A percentile compares a stretch with the other conserved stretches of the same genome.
Conservation (phyloP, 148 eudicot species). For the Polygonum maritimum region DNA sequence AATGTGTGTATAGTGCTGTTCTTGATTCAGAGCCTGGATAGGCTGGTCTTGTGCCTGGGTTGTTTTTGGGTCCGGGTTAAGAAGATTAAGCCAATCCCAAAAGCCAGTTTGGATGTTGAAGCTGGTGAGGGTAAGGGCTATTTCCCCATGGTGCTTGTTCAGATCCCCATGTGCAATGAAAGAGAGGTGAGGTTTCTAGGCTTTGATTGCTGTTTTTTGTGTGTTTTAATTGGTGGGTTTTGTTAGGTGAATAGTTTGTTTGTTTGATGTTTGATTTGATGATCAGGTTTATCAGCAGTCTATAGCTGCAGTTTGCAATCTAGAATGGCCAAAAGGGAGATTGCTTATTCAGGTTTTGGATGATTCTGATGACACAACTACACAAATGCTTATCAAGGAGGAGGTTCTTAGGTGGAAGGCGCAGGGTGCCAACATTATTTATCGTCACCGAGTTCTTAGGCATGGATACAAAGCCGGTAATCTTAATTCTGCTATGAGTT, state of each 20-base stretch:
- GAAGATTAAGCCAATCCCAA: slow-evolving; percentile 33
- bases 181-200: slow-evolving; percentile 5
- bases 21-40: slow-evolving; percentile 36
- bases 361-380: slow-evolving; percentile 14
- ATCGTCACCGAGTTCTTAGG: slow-evolving; percentile 20
- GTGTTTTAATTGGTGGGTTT: neutral
- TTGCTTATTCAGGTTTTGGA: slow-evolving; percentile 12
- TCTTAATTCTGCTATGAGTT: slow-evolving; percentile 28
- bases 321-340: slow-evolving; percentile 12
- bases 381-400: slow-evolving; percentile 22
- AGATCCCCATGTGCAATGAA: slow-evolving; percentile 18
- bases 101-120: slow-evolving; percentile 11
- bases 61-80: slow-evolving; percentile 34
- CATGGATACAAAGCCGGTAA: slow-evolving; percentile 29
- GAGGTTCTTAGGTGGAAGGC: slow-evolving; percentile 22
- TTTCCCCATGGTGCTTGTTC: slow-evolving; percentile 17
- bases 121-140: slow-evolving; percentile 13
- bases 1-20: slow-evolving; percentile 33
- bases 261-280: slow-evolving; percentile 1
- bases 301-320: slow-evolving; percentile 12
- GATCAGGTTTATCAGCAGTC: slow-evolving; percentile 16
- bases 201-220: neutral
- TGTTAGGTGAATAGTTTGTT: neutral
- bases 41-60: slow-evolving; percentile 32
- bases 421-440: slow-evolving; percentile 21